Evolutionary conservation across 2,329 filamentous ascomycete genomes (phyloP), one percentile per base, ranked within the genome.

Genomic region (Ophiocordyceps polyrhachis-furcata): DNA sequence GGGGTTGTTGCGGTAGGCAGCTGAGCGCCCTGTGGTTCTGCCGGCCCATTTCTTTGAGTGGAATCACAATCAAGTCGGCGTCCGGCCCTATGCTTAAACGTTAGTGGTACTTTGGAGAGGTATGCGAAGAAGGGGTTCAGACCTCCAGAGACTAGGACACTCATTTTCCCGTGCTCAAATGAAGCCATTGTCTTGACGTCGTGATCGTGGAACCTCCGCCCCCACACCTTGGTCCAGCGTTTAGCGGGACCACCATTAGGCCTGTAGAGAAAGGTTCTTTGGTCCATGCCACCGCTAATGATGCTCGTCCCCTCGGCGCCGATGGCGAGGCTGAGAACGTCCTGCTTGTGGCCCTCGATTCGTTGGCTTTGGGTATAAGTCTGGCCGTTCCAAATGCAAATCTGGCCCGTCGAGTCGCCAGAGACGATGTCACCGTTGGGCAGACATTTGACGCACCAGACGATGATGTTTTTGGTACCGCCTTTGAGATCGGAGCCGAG

Each of bases 141-240:
- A 84, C 87, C 91, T 74, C 91, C 91, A 50, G 89, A 93, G 15
- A 93, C 83, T 12, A 94, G 70, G 45, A 96, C 78, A 55, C 86
- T 96, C 56, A 94, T 75, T 43, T 77, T 77, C 43, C 74, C 79
- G 44, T 81, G 81, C 61, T 98, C 91, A 51, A 89, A 96, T 0
- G 84, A 79, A 31, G 87, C 83, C 76, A 96, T 84, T 1, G 86
- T 76, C 66, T 96, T 96, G 55, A 96, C 87, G 64, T 98, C 91
- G 60, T 96, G 88, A 41, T 81, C 77, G 58, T 98, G 91, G 57
- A 89, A 88, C 56, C 86, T 74, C 51, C 84, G 74, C 57, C 93
- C 86, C 61, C 78, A 83, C n/a, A 85, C 71, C 60, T 91, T 89
- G 47, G 75, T 75, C 91, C 91, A 98, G 56, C 80, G 75, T 44